A percentile compares a stretch with the other conserved stretches of the same genome.
Conservation (phyloP, 768 basidiomycete genomes). For the Leucocoprinus sp. region DNA sequence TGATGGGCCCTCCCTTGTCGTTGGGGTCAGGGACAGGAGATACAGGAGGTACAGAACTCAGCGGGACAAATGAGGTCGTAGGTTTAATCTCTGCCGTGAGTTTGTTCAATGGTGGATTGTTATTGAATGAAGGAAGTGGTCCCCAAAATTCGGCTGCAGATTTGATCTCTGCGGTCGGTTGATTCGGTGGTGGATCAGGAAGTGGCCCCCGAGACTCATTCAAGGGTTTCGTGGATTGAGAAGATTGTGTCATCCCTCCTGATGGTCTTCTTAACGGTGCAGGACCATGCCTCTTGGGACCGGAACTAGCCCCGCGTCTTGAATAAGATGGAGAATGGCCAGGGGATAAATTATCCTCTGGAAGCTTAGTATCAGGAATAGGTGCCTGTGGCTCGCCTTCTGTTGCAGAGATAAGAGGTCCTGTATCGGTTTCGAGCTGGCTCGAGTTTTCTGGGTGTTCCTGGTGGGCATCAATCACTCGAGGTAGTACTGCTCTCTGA, state of each 20-base stretch:
- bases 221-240: conserved; percentile 21
- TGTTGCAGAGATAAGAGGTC: conserved; percentile 21
- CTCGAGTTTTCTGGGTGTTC: conserved; percentile 26
- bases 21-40: background rate
- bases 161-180: conserved; percentile 14
- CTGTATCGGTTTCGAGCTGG: conserved; percentile 9
- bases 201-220: conserved; percentile 57
- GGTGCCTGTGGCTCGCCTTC: conserved; percentile 10
- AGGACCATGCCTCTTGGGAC: conserved; percentile 30
- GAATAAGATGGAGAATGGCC: conserved; percentile 21
- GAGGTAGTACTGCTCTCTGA: conserved; percentile 35
- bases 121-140: no score
- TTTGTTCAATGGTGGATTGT: conserved; percentile 14
- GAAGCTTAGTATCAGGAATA: conserved; percentile 20
- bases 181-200: conserved; percentile 27
- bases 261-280: conserved; percentile 30
- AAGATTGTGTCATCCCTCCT: conserved; percentile 17
- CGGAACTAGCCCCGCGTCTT: conserved; percentile 25
- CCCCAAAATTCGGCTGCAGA: background rate
- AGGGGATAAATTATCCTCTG: conserved; percentile 36
- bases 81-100: conserved; percentile 14
- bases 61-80: background rate
- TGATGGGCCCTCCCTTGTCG: background rate
- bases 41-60: background rate
- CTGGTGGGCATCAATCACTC: no score